A percentile compares a stretch with the other conserved stretches of the same genome.
These are phyloP conservation scores for Polychytrium aggregatum DNA, from an alignment of 192 early-diverging fungal species.

Conservation along the genomic window DNA sequence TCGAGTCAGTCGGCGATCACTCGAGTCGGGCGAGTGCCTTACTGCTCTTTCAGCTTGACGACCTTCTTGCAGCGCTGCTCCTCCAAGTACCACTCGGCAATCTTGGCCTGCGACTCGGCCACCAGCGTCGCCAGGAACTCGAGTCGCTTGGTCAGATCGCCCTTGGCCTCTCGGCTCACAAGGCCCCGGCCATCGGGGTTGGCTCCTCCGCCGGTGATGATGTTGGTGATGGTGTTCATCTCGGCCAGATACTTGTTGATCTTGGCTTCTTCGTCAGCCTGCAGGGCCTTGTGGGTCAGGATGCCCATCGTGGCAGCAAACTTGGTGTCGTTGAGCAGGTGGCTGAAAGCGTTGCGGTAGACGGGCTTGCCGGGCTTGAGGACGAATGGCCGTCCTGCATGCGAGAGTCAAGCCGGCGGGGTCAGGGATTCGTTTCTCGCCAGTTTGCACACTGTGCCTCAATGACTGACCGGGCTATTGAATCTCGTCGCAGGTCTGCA, in stretches of 20 bases:
- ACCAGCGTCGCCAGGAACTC: slow-evolving; percentile 17
- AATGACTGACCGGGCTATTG: too few species aligned
- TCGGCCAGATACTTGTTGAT: slow-evolving; percentile 20
- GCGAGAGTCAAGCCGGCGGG: too few species aligned
- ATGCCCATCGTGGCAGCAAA: slow-evolving; percentile 73
- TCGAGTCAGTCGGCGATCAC: too few species aligned
- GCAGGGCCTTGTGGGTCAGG: slow-evolving; percentile 21
- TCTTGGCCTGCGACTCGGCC: slow-evolving; percentile 11
- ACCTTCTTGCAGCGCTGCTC: slow-evolving; percentile 21
- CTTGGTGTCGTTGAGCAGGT: slow-evolving; percentile 56
- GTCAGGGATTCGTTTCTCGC: too few species aligned
- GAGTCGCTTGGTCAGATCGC: slow-evolving; percentile 11
- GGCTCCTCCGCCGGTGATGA: too few species aligned
- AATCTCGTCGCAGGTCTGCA: too few species aligned
- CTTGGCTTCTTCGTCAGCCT: slow-evolving; percentile 21
- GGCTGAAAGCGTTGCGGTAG: slow-evolving; percentile 63
- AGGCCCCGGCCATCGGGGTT: too few species aligned
- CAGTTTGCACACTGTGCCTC: too few species aligned
- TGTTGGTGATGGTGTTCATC: slow-evolving; percentile 10
- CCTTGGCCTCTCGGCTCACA: neutral
- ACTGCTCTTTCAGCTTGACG: slow-evolving; percentile 21
- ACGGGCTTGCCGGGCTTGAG: slow-evolving; percentile 78
- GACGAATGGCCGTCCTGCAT: slow-evolving; percentile 71
- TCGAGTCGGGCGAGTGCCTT: too few species aligned
- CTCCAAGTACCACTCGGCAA: slow-evolving; percentile 13